Base-by-base conservation (phyloP, 139 green algal species). In the Microglena sp. region DNA sequence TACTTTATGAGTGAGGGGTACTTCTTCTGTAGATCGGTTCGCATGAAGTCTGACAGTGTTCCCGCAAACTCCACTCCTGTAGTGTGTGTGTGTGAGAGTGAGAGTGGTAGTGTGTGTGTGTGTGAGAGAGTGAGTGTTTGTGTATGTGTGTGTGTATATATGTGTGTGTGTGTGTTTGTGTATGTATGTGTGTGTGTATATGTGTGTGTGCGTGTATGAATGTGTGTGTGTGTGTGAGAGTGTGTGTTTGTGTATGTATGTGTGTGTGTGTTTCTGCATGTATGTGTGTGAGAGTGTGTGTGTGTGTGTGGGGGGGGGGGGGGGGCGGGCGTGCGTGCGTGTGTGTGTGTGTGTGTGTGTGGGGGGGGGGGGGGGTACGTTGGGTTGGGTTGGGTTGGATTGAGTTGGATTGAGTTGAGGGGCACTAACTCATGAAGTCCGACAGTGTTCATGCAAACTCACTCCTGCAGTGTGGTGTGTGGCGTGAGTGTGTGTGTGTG, bases 11-110 rank as follows among this genome's bases (percentile, higher is more conserved):
- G 69, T 50, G 66, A 64, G 3, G 77, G 82, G 59, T 86, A 90
- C 60, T 86, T 87, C 26, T 57, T 61, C 22, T 28, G 35, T 29
- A 90, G 69, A 45, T 90, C 84, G 2, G 71, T 54, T 21, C 72
- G 55, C 45, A 92, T 33, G 53, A 91, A 89, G 71, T 95, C 86
- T 29, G 57, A 63, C 11, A 95, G 74, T 22, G 89, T 92, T 36
- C 86, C 89, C 3, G 80, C 75, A 72, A 90, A 86, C 73, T 92
- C 87, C 32, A 91, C 86, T 2, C 84, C 86, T 7, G 68, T 50
- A n/a, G 40, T 18, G 40, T 50, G 40, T 50, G 40, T 50, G 40
- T 50, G 40, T 50, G 40, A 18, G 63, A 58, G 50, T 50, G 40
- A 24, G 40, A 24, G 40, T 50, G 40, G 15, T 11, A 24, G 40